phyloP scores from a whole-genome alignment of 1,284 basidiomycete species.

The Cutaneotrichosporon sp. region DNA sequence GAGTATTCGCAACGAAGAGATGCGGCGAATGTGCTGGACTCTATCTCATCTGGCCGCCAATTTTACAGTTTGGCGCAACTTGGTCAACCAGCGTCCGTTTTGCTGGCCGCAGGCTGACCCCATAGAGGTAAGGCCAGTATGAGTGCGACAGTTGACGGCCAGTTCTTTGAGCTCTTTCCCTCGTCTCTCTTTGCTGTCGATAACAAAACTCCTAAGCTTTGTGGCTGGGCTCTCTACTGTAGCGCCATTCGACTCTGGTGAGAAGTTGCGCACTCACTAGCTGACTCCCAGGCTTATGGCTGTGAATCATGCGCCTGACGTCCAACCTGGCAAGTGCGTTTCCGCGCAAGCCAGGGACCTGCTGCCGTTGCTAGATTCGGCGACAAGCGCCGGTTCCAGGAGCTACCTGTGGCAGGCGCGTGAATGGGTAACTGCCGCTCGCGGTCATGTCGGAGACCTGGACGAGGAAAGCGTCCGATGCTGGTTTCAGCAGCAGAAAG shows the following conservation, averaged over 20 bases:
- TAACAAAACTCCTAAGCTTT: constrained; percentile 1
- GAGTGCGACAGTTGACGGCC: not conserved
- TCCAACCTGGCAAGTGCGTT: not conserved
- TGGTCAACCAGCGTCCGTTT: constrained; percentile 12
- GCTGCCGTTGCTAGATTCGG: constrained; percentile 8
- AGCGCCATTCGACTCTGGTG: constrained; percentile 25
- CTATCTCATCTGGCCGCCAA: constrained; percentile 25
- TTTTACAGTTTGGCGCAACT: constrained; percentile 20
- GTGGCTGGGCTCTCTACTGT: constrained; percentile 29
- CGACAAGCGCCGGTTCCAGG: constrained; percentile 1
- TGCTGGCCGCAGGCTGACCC: constrained; percentile 19
- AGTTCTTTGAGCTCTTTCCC: constrained; percentile 31
- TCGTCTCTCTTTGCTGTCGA: constrained; percentile 10
- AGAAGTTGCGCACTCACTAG: not conserved
- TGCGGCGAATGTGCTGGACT: constrained; percentile 30
- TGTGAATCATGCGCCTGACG: not conserved
- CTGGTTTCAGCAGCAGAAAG: constrained; percentile 7
- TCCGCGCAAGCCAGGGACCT: constrained; percentile 1
- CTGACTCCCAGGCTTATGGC: constrained; percentile 11
- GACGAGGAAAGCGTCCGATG: not conserved
- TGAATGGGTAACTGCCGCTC: constrained; percentile 22
- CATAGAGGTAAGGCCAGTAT: constrained; percentile 18
- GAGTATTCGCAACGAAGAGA: constrained; percentile 26
- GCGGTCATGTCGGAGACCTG: constrained; percentile 9
- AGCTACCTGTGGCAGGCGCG: constrained; percentile 26